Conservation (phyloP, 257 asterid genomes). For the Gentiana straminea region DNA sequence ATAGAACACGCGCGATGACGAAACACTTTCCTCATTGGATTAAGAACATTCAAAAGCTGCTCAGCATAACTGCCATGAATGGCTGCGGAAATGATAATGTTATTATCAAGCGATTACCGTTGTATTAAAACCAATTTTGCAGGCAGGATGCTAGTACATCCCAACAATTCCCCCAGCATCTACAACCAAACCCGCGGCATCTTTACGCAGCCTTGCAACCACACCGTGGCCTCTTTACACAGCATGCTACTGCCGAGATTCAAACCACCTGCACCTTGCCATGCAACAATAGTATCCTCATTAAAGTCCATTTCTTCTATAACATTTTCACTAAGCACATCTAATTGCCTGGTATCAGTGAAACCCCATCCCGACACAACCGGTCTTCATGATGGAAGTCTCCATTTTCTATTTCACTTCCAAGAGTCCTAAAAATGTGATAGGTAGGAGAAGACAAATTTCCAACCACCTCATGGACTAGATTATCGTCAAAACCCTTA, state of each 20-base stretch:
- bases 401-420: no score
- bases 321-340: constrained; percentile 11
- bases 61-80: constrained; percentile 85
- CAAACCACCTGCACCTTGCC: constrained; percentile 26
- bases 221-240: no score
- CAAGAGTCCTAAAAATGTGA: no score
- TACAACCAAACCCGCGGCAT: background rate
- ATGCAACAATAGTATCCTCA: constrained; percentile 3
- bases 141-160: no score
- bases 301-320: constrained; percentile 4
- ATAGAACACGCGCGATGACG: background rate
- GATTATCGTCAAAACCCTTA: no score
- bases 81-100: constrained; percentile 57
- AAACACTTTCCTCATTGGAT: constrained; percentile 59
- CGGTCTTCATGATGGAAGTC: constrained; percentile 20
- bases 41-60: constrained; percentile 64
- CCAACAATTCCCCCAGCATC: no score
- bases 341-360: constrained; percentile 36
- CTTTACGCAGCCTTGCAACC: background rate
- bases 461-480: no score
- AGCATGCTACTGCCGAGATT: no score
- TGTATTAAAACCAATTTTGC: no score
- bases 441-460: no score
- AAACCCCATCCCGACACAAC: constrained; percentile 21
- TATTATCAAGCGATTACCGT: no score